phyloP scores from a whole-genome alignment of 345 rosid species.

The Melastoma malabathricum region DNA sequence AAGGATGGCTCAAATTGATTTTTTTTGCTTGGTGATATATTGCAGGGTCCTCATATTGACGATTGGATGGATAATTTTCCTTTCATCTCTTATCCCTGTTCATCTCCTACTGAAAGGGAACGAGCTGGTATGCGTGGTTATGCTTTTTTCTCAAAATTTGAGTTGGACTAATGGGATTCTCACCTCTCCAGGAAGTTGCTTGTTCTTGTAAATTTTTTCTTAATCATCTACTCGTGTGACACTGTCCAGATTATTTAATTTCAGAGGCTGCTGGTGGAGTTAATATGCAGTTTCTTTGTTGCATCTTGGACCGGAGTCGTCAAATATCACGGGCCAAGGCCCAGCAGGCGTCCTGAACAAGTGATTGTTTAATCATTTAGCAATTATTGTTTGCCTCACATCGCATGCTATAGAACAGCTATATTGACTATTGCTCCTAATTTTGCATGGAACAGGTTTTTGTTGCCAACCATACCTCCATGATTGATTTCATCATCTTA shows the following conservation, averaged over 20 bases:
- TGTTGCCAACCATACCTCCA: slow-evolving; percentile 98
- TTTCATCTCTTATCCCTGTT: slow-evolving; percentile 55
- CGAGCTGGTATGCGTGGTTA: background rate
- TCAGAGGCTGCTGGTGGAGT: slow-evolving; percentile 89
- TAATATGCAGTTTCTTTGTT: slow-evolving; percentile 97
- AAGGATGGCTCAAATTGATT: background rate
- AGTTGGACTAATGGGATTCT: background rate
- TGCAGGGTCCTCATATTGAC: slow-evolving; percentile 68
- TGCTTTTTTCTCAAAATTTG: background rate
- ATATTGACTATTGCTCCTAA: background rate
- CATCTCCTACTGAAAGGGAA: too few relatives aligned
- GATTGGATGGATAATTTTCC: slow-evolving; percentile 86
- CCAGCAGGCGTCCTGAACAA: slow-evolving; percentile 95
- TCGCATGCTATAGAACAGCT: background rate
- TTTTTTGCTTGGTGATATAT: slow-evolving; percentile 7
- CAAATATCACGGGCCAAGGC: slow-evolving; percentile 92
- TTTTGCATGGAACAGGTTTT: slow-evolving; percentile 49
- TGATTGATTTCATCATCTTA: slow-evolving; percentile 91
- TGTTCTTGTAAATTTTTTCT: too few relatives aligned
- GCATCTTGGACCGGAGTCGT: slow-evolving; percentile 99
- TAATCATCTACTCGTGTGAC: too few relatives aligned
- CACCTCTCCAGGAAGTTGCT: background rate
- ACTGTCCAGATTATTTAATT: slow-evolving; percentile 3
- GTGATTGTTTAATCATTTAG: slow-evolving; percentile 14
- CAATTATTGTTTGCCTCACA: background rate